These are phyloP conservation scores for Glaciozyma antarctica DNA, from an alignment of 768 basidiomycete genomes.

Conservation along the genomic window DNA sequence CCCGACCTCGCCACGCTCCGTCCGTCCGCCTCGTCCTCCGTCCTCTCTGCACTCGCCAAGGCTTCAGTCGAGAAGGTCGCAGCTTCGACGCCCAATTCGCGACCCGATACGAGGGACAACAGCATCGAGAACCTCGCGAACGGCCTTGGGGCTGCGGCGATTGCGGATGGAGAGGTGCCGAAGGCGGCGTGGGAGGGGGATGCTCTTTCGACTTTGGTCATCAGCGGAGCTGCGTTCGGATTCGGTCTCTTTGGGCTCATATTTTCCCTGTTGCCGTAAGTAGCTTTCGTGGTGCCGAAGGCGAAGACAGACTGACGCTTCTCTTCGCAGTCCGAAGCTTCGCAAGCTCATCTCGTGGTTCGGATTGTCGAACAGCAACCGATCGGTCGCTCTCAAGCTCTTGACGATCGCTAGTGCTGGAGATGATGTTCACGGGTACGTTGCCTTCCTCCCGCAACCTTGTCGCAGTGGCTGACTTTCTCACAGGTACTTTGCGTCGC, in stretches of 20 bases:
- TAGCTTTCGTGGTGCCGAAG: background rate
- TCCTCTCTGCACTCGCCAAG: background rate
- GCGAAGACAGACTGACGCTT: background rate
- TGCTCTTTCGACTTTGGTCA: slow-evolving; percentile 8
- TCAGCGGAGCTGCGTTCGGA: slow-evolving; percentile 12
- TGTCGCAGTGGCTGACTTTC: background rate
- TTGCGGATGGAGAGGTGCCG: slow-evolving; percentile 1
- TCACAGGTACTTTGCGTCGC: slow-evolving; percentile 11
- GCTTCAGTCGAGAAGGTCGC: background rate
- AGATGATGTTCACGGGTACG: slow-evolving; percentile 18
- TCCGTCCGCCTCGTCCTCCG: slow-evolving; percentile 4
- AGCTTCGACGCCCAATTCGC: background rate
- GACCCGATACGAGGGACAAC: background rate
- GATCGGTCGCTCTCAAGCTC: slow-evolving; percentile 24
- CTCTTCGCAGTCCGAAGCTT: slow-evolving; percentile 5
- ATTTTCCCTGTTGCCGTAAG: background rate
- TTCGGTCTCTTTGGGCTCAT: slow-evolving; percentile 1
- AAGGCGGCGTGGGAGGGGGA: slow-evolving; percentile 24
- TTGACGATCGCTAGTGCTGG: slow-evolving; percentile 15
- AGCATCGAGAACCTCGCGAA: slow-evolving; percentile 3
- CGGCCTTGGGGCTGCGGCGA: background rate
- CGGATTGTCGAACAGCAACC: slow-evolving; percentile 13
- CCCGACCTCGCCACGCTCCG: background rate
- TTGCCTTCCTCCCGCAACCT: background rate
- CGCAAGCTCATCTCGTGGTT: slow-evolving; percentile 23